These are phyloP conservation scores for Rhododendron ferrugineum DNA, from an alignment of 148 eudicot species.

Conservation along the genomic window DNA sequence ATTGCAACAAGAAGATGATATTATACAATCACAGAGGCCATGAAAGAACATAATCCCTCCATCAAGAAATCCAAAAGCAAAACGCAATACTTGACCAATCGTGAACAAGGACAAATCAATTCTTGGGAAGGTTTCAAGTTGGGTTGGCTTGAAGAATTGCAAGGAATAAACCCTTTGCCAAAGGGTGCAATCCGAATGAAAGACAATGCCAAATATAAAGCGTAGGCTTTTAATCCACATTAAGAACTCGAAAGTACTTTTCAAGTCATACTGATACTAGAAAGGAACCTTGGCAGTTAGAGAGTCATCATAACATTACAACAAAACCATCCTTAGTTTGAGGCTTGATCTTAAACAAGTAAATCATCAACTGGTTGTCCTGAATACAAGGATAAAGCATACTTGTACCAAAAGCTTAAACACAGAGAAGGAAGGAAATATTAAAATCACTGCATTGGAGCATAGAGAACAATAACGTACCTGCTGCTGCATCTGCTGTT, in stretches of 20 bases:
- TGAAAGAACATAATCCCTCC: not conserved
- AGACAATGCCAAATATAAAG: not conserved
- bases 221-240: not conserved
- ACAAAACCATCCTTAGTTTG: not conserved
- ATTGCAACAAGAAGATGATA: not conserved
- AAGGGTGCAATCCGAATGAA: not conserved
- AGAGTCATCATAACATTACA: not conserved
- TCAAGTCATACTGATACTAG: not conserved
- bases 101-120: not conserved
- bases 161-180: not conserved
- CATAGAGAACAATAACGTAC: not conserved
- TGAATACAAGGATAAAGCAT: not conserved
- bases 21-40: not conserved
- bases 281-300: not conserved
- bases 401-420: not conserved
- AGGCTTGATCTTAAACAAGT: not conserved
- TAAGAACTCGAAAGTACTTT: not conserved
- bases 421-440: not conserved
- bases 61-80: not conserved
- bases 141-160: not conserved
- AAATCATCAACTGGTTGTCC: not conserved
- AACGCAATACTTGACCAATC: not conserved
- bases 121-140: not conserved
- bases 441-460: not conserved
- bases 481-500: constrained; percentile 28